A percentile compares a stretch with the other conserved stretches of the same genome.
Conservation (phyloP, 805 yeast species). For the Candida golubevii region DNA sequence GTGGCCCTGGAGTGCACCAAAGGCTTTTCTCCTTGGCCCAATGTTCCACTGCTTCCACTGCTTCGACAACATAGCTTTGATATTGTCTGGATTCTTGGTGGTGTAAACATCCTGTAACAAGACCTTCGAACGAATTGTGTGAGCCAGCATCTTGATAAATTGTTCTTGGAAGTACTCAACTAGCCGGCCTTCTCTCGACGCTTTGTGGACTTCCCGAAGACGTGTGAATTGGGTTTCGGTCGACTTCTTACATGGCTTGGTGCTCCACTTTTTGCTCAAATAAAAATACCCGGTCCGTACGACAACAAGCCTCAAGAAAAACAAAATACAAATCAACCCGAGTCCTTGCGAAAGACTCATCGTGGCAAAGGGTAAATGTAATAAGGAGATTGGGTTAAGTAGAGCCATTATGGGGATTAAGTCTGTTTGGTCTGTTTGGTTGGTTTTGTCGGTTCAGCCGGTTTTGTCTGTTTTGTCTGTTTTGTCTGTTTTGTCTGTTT, state of each 20-base stretch:
- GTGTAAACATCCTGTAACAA: conserved; percentile 1
- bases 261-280: conserved; percentile 8
- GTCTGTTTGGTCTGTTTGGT: too few relatives aligned
- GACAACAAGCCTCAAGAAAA: too few relatives aligned
- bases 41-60: conserved; percentile 8
- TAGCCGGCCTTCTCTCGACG: conserved; percentile 3
- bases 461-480: too few relatives aligned
- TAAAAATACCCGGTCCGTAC: not conserved
- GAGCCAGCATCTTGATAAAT: conserved; percentile 1
- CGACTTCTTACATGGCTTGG: conserved; percentile 4
- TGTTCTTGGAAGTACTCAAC: conserved; percentile 4
- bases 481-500: too few relatives aligned
- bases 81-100: conserved; percentile 8
- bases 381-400: too few relatives aligned
- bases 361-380: too few relatives aligned
- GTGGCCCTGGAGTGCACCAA: conserved; percentile 10
- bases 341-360: too few relatives aligned
- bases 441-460: too few relatives aligned
- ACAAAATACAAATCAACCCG: too few relatives aligned
- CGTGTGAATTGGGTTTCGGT: not conserved
- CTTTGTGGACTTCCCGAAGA: not conserved
- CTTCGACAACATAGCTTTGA: conserved; percentile 9
- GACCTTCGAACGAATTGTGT: conserved; percentile 3
- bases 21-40: conserved; percentile 8
- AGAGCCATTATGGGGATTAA: too few relatives aligned